A percentile compares a stretch with the other conserved stretches of the same genome.
phyloP scores from a whole-genome alignment of 2,329 filamentous ascomycete species.

The Chaetomium sp. region DNA sequence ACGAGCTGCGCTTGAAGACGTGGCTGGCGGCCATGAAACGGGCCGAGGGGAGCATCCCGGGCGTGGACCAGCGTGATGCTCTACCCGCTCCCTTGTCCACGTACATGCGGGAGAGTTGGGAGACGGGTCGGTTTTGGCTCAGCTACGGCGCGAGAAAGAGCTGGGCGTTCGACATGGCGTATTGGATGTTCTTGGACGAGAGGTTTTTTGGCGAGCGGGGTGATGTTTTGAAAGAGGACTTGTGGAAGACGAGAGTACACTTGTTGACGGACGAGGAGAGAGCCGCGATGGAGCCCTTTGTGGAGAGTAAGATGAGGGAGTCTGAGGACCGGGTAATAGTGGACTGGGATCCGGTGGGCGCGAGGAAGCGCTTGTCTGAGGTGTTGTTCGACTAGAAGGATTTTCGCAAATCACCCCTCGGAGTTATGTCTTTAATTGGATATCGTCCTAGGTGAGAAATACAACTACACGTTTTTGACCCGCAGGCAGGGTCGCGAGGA shows the following conservation, averaged over 20 bases:
- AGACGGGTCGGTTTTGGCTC: conserved; percentile 17
- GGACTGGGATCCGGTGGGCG: conserved; percentile 23
- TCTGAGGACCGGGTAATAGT: conserved; percentile 22
- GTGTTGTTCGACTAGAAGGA: conserved; percentile 2
- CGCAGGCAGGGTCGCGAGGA: too few species aligned
- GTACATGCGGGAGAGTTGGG: conserved; percentile 16
- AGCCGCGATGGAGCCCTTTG: conserved; percentile 27
- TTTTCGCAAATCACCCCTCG: too few species aligned
- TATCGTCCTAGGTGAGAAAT: too few species aligned
- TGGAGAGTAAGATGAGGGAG: conserved; percentile 29
- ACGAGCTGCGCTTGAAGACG: conserved; percentile 27
- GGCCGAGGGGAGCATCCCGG: background rate
- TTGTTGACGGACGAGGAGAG: conserved; percentile 25
- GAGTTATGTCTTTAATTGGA: too few species aligned
- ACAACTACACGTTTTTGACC: too few species aligned
- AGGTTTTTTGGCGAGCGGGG: conserved; percentile 15
- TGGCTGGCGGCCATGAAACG: conserved; percentile 12
- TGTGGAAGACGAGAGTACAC: conserved; percentile 27
- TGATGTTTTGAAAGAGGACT: conserved; percentile 12
- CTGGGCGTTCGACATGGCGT: conserved; percentile 14
- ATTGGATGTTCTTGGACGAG: conserved; percentile 18
- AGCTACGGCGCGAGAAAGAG: conserved; percentile 12
- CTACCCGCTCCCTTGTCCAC: conserved; percentile 17
- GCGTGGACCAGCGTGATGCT: background rate
- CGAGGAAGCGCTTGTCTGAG: conserved; percentile 8